Base-by-base conservation (phyloP, 495 filamentous ascomycete genomes). In the Xanthoparmelia taractica region DNA sequence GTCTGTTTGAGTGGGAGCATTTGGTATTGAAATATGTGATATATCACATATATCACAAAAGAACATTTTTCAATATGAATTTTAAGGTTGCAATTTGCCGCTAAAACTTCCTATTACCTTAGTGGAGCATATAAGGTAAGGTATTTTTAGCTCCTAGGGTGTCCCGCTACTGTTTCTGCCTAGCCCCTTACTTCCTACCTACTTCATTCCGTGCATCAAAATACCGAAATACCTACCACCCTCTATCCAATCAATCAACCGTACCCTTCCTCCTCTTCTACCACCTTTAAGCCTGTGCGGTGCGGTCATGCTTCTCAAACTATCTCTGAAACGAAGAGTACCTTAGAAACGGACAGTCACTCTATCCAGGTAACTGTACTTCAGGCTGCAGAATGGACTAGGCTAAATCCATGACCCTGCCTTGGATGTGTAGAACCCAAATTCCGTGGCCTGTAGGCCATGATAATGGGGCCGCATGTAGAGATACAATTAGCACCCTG, bases 21-120 rank as follows among this genome's bases (percentile, higher is more conserved):
- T n/a, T n/a, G n/a, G n/a, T n/a, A n/a, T n/a, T n/a, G n/a, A n/a
- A n/a, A n/a, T n/a, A n/a, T n/a, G n/a, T n/a, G n/a, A n/a, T n/a
- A n/a, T n/a, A n/a, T n/a, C n/a, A n/a, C n/a, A n/a, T n/a, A n/a
- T n/a, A n/a, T n/a, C n/a, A n/a, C n/a, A n/a, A n/a, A n/a, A n/a
- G n/a, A n/a, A n/a, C n/a, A n/a, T n/a, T n/a, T n/a, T n/a, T n/a
- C n/a, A n/a, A n/a, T 18, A 4, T 2, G 17, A 23, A 23, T 8
- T 45, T 54, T 54, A 54, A 33, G 50, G 29, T 54, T 54, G 20
- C 50, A 29, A 54, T 54, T 29, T 52, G 48, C 48, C 48, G 27
- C 50, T 54, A 54, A 54, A 54, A 15, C n/a, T n/a, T n/a, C n/a
- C n/a, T n/a, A n/a, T 4, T 18, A 20, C 29, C 15, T 3, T 4